Evolutionary conservation across 495 filamentous ascomycete genomes (phyloP).

Genomic region (Penicillium fimorum): DNA sequence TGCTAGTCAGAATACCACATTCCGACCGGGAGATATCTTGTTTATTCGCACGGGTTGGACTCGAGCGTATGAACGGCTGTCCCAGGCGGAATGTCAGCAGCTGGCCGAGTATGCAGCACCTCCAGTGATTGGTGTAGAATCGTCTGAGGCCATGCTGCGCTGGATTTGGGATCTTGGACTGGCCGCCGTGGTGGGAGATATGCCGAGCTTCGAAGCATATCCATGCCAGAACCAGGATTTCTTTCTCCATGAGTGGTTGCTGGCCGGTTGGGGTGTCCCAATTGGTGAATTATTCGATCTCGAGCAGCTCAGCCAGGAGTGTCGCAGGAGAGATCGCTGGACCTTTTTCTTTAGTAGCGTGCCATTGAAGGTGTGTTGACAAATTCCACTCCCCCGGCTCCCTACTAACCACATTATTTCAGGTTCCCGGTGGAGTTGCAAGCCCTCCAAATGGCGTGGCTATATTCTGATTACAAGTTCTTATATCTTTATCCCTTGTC

Average conservation of each 20-base stretch:
- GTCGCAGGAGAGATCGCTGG: slow-evolving; percentile 42
- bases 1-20: slow-evolving; percentile 32
- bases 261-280: slow-evolving; percentile 56
- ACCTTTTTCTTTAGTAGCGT: slow-evolving; percentile 56
- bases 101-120: slow-evolving; percentile 29
- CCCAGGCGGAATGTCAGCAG: slow-evolving; percentile 25
- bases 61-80: slow-evolving; percentile 38
- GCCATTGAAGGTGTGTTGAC: slow-evolving; percentile 48
- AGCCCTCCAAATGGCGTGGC: slow-evolving; percentile 52
- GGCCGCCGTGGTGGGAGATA: slow-evolving; percentile 52
- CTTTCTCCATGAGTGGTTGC: slow-evolving; percentile 51
- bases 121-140: slow-evolving; percentile 46
- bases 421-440: slow-evolving; percentile 52
- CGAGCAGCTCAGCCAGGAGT: slow-evolving; percentile 46
- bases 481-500: not conserved
- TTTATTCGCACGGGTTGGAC: slow-evolving; percentile 54
- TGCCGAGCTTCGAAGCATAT: slow-evolving; percentile 45
- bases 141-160: slow-evolving; percentile 38
- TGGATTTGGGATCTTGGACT: slow-evolving; percentile 54
- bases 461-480: slow-evolving; percentile 35
- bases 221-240: slow-evolving; percentile 30
- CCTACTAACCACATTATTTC: slow-evolving; percentile 6
- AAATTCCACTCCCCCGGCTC: slow-evolving; percentile 1
- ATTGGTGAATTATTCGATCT: slow-evolving; percentile 62
- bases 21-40: slow-evolving; percentile 53